Evolutionary conservation across 805 yeast species (phyloP), one percentile per base, ranked within the genome.

Genomic region (Suhomyces pyralidae): DNA sequence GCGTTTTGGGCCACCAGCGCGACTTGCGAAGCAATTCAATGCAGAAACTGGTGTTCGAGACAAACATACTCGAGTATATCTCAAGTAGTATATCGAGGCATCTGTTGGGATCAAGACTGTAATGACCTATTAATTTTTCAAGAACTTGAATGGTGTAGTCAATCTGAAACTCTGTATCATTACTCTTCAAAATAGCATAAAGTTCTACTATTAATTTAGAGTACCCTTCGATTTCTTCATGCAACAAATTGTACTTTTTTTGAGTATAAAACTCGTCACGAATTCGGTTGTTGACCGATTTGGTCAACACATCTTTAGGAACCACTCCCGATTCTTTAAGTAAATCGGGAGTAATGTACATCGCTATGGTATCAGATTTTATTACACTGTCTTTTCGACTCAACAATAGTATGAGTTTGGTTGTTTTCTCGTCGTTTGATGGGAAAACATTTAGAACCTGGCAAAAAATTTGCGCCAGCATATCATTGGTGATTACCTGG

Each of bases 151-250:
- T 63, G 8, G 81, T 76, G 49, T 73, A 75, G 1, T 71, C 68
- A 0, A 82, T 68, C 58, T 81, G 78, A 40, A 61, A 69, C 3
- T 60, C 55, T 7, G 79, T 66, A 51, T 79, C 77, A 2, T 71
- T 69, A 32, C 76, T 73, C 24, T 62, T 59, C 50, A 80, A 69
- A 1, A 82, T 74, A 2, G 67, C 55, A 50, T 71, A 65, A 10
- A 86, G 55, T 46, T 84, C 81, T 2, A 77, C 76, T 0, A 83
- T 65, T 30, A 88, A 70, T 58, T 83, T 84, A 10, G 96, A 68
- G 67, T 82, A 91, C 0, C 97, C 97, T 62, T 86, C 90, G 22
- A 83, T 73, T 55, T 87, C 87, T 65, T 92, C 97, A 48, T 83
- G 81, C 7, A 89, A 60, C 15, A 90, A 70, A 53, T 88, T 86